These are phyloP conservation scores for Lizanozyma gosingica DNA, from an alignment of 1,139 yeast species.

Conservation along the genomic window DNA sequence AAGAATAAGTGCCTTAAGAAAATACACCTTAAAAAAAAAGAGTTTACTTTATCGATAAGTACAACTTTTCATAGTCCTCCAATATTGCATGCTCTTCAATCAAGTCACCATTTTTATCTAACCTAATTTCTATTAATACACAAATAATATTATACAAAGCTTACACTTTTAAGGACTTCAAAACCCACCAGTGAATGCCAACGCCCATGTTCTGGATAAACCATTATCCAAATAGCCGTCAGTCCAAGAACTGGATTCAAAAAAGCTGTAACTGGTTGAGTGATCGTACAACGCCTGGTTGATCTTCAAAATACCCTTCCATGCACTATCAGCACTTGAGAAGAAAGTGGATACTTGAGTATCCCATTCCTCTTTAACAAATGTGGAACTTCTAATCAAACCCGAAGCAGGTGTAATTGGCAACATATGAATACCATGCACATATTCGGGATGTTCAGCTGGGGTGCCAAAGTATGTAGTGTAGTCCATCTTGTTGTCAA, in stretches of 20 bases:
- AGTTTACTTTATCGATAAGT: too few relatives aligned
- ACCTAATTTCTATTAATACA: too few relatives aligned
- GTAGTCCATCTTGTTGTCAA: slow-evolving; percentile 85
- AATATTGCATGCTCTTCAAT: too few relatives aligned
- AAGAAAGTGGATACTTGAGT: slow-evolving; percentile 42
- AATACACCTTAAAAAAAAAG: too few relatives aligned
- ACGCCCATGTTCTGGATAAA: slow-evolving; percentile 83
- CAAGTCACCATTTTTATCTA: too few relatives aligned
- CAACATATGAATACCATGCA: slow-evolving; percentile 93
- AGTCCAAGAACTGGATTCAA: slow-evolving; percentile 43
- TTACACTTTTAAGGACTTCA: too few relatives aligned
- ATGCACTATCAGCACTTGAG: slow-evolving; percentile 56
- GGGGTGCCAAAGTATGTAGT: slow-evolving; percentile 82
- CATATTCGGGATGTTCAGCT: slow-evolving; percentile 51
- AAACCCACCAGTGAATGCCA: slow-evolving; percentile 62
- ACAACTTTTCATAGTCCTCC: too few relatives aligned
- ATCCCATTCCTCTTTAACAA: slow-evolving; percentile 78
- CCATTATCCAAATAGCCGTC: slow-evolving; percentile 70
- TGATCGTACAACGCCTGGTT: slow-evolving; percentile 78
- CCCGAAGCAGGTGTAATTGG: slow-evolving; percentile 86
- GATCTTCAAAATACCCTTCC: slow-evolving; percentile 79
- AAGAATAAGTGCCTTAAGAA: too few relatives aligned
- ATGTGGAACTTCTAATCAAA: slow-evolving; percentile 57
- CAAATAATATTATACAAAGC: too few relatives aligned
- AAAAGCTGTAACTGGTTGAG: slow-evolving; percentile 53